Base-by-base conservation (phyloP, 305 asterid genomes). In the Solanum chacoense region DNA sequence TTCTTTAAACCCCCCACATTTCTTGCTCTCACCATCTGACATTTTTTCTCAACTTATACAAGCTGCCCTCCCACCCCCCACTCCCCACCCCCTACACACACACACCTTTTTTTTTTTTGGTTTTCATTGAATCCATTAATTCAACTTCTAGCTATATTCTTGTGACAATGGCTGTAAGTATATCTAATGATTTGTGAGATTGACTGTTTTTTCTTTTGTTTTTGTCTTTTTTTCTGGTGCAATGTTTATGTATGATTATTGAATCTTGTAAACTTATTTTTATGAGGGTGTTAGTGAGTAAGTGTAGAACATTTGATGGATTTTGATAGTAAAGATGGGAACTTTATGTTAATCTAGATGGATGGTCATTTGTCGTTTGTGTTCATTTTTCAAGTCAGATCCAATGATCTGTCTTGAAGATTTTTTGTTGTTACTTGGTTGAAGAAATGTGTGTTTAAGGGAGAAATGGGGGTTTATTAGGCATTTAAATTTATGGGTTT, bases 361-460 rank as follows among this genome's bases (percentile, higher is more conserved):
- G 40, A 11, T 83, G 20, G 11, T 55, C 7, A 31, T 31, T 45
- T 29, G 85, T 74, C 38, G 45, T 42, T 74, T 7, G 42, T 55
- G 89, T 74, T 40, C 13, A 16, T 86, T 86, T n/a, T 42, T 9
- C 6, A 11, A 72, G 83, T 87, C 72, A 74, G 91, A 89, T 87
- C 84, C 83, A 88, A 35, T 81, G 88, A 89, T 77, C 31, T 83
- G 73, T 88, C 86, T 50, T 77, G 89, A 88, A 83, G 28, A 11
- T 11, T 83, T 50, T 50, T 89, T 90, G 86, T 89, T 88, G 63
- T 80, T 87, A 75, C 37, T 88, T 38, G 34, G 31, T 83, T 87
- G 59, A 31, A 81, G 35, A 88, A 87, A 75, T 88, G 91, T 88
- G 65, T 24, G 87, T 90, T 80, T 77, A 50, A 63, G 32, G 24